Evolutionary conservation across 441 rosid genomes (phyloP), one percentile per base, ranked within the genome.

Genomic region (Kokia cookei): DNA sequence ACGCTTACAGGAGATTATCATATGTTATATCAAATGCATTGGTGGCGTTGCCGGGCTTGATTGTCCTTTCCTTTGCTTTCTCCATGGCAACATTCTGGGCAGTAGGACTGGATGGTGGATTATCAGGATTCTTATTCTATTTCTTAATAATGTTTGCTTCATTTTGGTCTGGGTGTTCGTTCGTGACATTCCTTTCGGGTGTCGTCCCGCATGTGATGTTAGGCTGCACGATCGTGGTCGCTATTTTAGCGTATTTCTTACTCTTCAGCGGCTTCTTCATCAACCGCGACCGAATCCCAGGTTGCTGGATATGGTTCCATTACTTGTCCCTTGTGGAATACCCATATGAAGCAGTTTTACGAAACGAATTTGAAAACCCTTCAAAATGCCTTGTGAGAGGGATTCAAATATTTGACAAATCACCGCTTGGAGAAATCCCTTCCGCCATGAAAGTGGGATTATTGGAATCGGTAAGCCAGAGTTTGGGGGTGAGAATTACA

Each of bases 181-280:
- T 93, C 62, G 97, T 91, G 14, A 89, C 97, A 5, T 91, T 93
- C 76, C 82, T 91, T 1, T 93, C 97, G 0, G 96, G 94, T 0
- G 79, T 93, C 1, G 92, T 93, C 1, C 96, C 97, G 7, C 84
- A 90, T 71, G 96, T 93, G 7, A 85, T 91, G 96, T 75, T 93
- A 0, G 97, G 97, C 5, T 93, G 87, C 94, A 89, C 91, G 0
- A 86, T 91, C 42, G 92, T 88, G 24, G 96, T 93, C 0, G 91
- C 97, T 0, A 86, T 91, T 37, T 76, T 93, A 13, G 96, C 97
- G 5, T 93, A 93, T 67, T 93, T 89, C 87, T 79, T 93, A 45
- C 88, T 93, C 11, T 89, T 93, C 77, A 93, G 97, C 60, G 97
- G 97, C 3, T 93, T 93, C 83, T 93, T 93, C 79, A 91, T 93